Percentiles rank a stretch among this genome's conserved stretches.
Conservation (phyloP, 228 moss, liverwort and hornwort genomes). For the Sphagnum fallax region DNA sequence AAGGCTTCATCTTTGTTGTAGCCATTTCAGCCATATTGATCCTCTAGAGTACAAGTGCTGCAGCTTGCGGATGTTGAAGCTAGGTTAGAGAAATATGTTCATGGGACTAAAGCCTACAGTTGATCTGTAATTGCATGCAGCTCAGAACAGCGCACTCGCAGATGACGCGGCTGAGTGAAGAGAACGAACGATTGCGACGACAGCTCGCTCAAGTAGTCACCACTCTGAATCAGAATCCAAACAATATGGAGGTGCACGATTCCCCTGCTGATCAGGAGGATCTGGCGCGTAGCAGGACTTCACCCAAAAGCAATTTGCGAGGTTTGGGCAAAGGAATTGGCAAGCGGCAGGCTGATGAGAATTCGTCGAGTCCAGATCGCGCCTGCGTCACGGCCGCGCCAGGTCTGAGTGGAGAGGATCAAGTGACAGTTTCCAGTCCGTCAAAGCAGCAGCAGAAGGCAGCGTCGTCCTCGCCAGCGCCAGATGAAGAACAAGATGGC, state of each 20-base stretch:
- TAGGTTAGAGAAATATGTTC: background rate
- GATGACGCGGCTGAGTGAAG: slow-evolving; percentile 13
- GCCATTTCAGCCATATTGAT: background rate
- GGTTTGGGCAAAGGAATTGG: background rate
- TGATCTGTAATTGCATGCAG: slow-evolving; percentile 7
- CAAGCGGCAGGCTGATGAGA: background rate
- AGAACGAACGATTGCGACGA: slow-evolving; percentile 13
- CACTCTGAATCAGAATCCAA: background rate
- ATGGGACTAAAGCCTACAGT: background rate
- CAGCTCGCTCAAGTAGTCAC: slow-evolving; percentile 6
- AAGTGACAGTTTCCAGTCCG: too few species aligned
- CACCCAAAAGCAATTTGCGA: background rate
- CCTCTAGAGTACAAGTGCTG: background rate
- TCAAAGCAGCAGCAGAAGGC: too few species aligned
- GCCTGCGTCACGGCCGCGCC: background rate
- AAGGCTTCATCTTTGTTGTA: too few species aligned
- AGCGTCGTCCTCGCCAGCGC: too few species aligned
- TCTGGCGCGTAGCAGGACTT: background rate
- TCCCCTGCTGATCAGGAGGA: slow-evolving; percentile 5
- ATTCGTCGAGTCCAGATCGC: background rate
- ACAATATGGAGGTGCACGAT: slow-evolving; percentile 10
- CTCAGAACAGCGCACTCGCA: slow-evolving; percentile 9
- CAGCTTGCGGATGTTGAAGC: background rate
- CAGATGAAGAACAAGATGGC: too few species aligned
- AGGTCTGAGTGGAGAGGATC: background rate